Evolutionary conservation across 768 basidiomycete genomes (phyloP).

Genomic region (Tephrocybe sp.): DNA sequence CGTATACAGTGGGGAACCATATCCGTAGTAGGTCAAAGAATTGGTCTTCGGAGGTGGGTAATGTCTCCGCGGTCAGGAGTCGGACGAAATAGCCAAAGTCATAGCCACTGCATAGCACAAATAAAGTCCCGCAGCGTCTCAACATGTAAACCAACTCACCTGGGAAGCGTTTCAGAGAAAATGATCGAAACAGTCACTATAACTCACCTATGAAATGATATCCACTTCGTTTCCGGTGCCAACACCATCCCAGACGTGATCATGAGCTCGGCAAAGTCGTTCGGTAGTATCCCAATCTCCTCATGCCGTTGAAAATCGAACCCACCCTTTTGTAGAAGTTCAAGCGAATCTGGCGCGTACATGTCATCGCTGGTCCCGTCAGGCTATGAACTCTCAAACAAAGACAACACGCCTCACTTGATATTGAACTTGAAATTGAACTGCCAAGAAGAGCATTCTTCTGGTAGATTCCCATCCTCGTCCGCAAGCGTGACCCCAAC

Average conservation of each 20-base stretch:
- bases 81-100: constrained; percentile 99
- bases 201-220: constrained; percentile 94
- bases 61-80: constrained; percentile 79
- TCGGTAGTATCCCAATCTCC: constrained; percentile 87
- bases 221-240: constrained; percentile 88
- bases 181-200: neutral
- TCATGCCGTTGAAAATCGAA: constrained; percentile 95
- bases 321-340: constrained; percentile 91
- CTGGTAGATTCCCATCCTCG: constrained; percentile 89
- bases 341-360: constrained; percentile 97
- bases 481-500: constrained; percentile 94
- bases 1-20: constrained; percentile 97
- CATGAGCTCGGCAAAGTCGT: constrained; percentile 95
- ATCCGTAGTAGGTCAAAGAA: constrained; percentile 86
- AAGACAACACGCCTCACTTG: constrained; percentile 54
- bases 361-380: constrained; percentile 78
- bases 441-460: constrained; percentile 95
- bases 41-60: constrained; percentile 85
- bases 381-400: neutral
- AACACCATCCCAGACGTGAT: constrained; percentile 96
- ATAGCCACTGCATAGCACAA: constrained; percentile 69
- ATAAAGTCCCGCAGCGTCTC: no score
- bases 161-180: neutral
- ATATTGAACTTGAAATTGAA: constrained; percentile 97
- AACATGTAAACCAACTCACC: no score